Evolutionary conservation across 2,329 filamentous ascomycete species (phyloP).

Genomic region (Orbilia oligospora): DNA sequence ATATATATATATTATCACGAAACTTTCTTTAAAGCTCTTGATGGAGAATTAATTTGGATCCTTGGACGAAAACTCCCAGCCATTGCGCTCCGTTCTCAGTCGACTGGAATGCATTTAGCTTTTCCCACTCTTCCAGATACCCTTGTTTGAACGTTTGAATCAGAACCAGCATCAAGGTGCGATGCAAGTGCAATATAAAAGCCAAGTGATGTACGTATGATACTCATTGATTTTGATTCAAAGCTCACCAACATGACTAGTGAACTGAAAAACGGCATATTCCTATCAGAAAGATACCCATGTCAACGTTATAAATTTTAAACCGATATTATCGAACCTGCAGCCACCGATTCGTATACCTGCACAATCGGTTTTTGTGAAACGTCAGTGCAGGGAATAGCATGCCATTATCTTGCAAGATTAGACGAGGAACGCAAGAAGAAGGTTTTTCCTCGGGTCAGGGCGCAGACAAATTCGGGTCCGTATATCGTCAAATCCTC

Average conservation of each 20-base stretch:
- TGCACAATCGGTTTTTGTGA: conserved; percentile 35
- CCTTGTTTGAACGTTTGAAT: conserved; percentile 30
- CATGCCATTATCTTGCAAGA: conserved; percentile 7
- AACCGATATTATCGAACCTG: conserved; percentile 17
- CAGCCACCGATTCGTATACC: conserved; percentile 9
- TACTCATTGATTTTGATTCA: neutral
- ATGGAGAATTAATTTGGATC: neutral
- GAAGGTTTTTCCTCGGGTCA: conserved; percentile 6
- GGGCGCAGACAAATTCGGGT: neutral
- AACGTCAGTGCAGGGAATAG: conserved; percentile 30
- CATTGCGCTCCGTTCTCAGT: neutral
- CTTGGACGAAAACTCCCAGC: neutral
- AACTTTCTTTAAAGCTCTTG: neutral
- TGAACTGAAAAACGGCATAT: conserved; percentile 3
- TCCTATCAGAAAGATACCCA: conserved; percentile 9
- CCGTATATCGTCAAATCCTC: conserved; percentile 6
- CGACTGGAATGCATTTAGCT: neutral
- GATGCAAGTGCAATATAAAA: conserved; percentile 27
- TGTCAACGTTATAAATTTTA: neutral
- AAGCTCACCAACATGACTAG: conserved; percentile 2
- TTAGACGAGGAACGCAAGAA: neutral
- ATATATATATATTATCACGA: conserved; percentile 39
- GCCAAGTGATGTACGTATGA: neutral
- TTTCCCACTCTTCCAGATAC: conserved; percentile 37
- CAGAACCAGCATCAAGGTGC: conserved; percentile 44